Evolutionary conservation across 75 land plant species (phyloP).

Genomic region (Pseudotsuga menziesii): DNA sequence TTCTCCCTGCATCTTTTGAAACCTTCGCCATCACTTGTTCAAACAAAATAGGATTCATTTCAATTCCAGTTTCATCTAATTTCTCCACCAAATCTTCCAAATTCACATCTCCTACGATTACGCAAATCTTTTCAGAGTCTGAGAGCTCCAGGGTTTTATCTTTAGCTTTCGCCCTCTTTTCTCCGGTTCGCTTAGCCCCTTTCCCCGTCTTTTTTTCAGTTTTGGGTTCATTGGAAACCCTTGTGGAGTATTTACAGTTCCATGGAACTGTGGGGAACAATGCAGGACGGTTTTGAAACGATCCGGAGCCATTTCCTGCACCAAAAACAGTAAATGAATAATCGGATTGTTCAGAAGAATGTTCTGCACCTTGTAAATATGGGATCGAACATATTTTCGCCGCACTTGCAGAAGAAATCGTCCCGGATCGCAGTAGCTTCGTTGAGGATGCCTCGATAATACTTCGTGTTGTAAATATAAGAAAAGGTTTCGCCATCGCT

Average conservation of each 20-base stretch:
- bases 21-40: background rate
- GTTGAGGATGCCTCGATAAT: too few species aligned
- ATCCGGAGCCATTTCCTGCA: background rate
- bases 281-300: background rate
- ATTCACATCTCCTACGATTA: background rate
- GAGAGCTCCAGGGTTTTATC: background rate
- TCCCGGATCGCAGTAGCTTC: too few species aligned
- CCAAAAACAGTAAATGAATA: too few species aligned
- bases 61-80: conserved; percentile 5
- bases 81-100: background rate
- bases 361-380: too few species aligned
- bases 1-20: conserved; percentile 42
- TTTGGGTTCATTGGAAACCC: background rate
- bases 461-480: too few species aligned
- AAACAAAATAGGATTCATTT: background rate
- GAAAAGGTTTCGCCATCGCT: too few species aligned
- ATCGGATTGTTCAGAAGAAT: too few species aligned
- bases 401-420: too few species aligned
- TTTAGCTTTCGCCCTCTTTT: background rate
- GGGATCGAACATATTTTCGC: too few species aligned
- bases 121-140: background rate
- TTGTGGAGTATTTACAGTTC: background rate
- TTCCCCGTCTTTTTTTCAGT: background rate
- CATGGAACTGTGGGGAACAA: background rate
- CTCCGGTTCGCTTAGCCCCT: background rate